Conservation (phyloP, 768 basidiomycete genomes). For the Auricularia sp. region DNA sequence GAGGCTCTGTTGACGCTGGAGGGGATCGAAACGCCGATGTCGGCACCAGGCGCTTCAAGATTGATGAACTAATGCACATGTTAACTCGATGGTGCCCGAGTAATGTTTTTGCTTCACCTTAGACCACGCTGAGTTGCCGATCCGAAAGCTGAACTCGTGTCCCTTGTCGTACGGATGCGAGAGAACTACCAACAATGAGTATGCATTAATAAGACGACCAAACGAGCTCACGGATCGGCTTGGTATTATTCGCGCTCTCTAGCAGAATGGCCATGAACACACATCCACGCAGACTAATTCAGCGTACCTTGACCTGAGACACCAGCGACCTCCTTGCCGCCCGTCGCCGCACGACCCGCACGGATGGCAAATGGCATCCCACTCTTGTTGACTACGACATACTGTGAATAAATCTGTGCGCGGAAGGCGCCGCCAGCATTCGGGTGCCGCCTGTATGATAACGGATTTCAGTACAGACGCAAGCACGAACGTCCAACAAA, state of each 20-base stretch:
- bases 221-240: conserved; percentile 10
- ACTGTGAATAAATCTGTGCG: conserved; percentile 89
- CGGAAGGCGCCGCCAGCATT: conserved; percentile 93
- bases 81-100: neutral
- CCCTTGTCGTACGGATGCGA: conserved; percentile 74
- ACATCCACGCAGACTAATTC: neutral
- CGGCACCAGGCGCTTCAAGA: conserved; percentile 87
- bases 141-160: conserved; percentile 72
- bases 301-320: conserved; percentile 50
- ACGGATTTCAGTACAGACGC: neutral
- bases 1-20: conserved; percentile 52
- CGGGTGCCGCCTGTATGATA: conserved; percentile 50
- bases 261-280: neutral
- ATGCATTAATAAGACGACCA: neutral
- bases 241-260: neutral
- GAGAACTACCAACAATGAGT: conserved; percentile 46
- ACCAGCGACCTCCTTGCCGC: conserved; percentile 74
- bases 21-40: conserved; percentile 48
- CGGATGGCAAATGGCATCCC: conserved; percentile 65
- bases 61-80: conserved; percentile 51
- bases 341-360: conserved; percentile 47
- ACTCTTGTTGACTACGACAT: conserved; percentile 87
- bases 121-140: conserved; percentile 84
- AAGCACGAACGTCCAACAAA: neutral
- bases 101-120: conserved; percentile 37